Evolutionary conservation across 1,139 yeast genomes (phyloP), one percentile per base, ranked within the genome.

Genomic region (Pichia sp.): DNA sequence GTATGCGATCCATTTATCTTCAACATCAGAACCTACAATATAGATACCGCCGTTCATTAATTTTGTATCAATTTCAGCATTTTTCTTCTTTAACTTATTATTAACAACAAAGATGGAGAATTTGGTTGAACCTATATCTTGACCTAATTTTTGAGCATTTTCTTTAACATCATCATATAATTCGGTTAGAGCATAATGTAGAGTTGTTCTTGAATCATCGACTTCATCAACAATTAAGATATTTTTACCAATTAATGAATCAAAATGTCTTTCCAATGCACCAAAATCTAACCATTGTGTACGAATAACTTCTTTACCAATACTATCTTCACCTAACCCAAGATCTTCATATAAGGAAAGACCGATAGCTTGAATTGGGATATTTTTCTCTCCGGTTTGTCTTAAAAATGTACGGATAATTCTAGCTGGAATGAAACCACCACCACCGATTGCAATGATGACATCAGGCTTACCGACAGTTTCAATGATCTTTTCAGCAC

Each of bases 371-470:
- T 79, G 82, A 50, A 80, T 79, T 47, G 84, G 80, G 42, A 79
- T 76, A 52, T 80, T 80, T 58, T 77, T 78, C 45, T 72, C 71
- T 40, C 79, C 81, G 32, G 71, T 68, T 52, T 74, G 73, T 59
- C 73, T 79, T 49, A 80, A 64, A 59, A 80, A 80, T 3, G 85
- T 74, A 66, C 85, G 72, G 54, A 80, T 68, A 51, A 80, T 79
- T 64, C 85, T 68, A 5, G 85, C 82, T 40, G 85, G 85, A 50
- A 80, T 80, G 60, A 79, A 79, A 15, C 85, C 85, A 60, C 85
- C 85, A 53, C 85, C 85, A 46, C 68, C 69, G 61, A 90, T 87
- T 59, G 97, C 97, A 53, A 90, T 82, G 69, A 90, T 88, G 18
- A 62, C 58, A 45, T 62, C 66, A 27, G 96, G 96, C 61, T 82